Percentiles rank a stretch among this genome's conserved stretches.
These are phyloP conservation scores for Anastatica hierochuntica DNA, from an alignment of 345 rosid species.

Conservation along the genomic window DNA sequence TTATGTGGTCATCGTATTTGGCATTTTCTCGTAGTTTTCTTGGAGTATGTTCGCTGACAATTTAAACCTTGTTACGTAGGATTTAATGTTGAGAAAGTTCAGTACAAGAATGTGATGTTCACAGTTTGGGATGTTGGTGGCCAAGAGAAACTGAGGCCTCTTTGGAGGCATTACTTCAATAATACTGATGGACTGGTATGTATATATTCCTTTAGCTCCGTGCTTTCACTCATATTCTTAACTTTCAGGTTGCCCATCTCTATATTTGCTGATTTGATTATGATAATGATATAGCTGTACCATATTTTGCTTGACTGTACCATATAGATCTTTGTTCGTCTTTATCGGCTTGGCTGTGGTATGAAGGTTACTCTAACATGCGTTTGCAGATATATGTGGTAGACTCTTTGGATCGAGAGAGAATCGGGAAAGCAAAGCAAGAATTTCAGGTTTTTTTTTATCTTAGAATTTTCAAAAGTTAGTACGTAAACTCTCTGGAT, in stretches of 20 bases:
- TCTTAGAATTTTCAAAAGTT: slow-evolving; percentile 15
- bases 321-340: neutral
- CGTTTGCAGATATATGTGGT: slow-evolving; percentile 82
- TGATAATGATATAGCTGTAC: neutral
- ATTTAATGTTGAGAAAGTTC: slow-evolving; percentile 98
- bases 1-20: neutral
- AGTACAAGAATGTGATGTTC: slow-evolving; percentile 96
- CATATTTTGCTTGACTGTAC: no score
- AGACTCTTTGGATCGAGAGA: slow-evolving; percentile 95
- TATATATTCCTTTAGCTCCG: neutral
- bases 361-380: slow-evolving; percentile 1
- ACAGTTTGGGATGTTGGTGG: slow-evolving; percentile 99
- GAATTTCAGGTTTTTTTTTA: slow-evolving; percentile 90
- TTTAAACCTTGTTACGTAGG: slow-evolving; percentile 36
- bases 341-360: neutral
- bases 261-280: neutral
- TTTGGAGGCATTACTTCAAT: slow-evolving; percentile 98
- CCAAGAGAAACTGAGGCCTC: slow-evolving; percentile 94
- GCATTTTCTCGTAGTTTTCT: neutral
- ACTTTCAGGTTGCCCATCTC: neutral
- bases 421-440: slow-evolving; percentile 81
- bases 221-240: neutral
- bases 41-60: neutral
- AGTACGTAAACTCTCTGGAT: slow-evolving; percentile 16
- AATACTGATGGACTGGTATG: slow-evolving; percentile 97